These are phyloP conservation scores for Diaporthe longicolla DNA, from an alignment of 2,329 filamentous ascomycete species.

Conservation along the genomic window DNA sequence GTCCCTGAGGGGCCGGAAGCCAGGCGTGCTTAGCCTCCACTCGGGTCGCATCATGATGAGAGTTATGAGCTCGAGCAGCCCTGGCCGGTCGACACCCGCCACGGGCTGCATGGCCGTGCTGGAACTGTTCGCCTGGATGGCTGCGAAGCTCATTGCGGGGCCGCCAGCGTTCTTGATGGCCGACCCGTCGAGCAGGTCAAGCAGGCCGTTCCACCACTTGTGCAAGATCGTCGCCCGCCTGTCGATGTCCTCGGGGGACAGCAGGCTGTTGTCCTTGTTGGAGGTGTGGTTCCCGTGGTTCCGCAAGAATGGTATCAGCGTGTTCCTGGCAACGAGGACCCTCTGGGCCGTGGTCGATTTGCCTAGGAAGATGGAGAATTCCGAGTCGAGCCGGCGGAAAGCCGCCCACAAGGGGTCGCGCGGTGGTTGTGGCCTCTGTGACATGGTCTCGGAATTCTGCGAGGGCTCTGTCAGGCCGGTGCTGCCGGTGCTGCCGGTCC, in stretches of 20 bases:
- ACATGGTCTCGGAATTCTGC: slow-evolving; percentile 40
- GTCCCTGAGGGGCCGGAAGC: slow-evolving; percentile 73
- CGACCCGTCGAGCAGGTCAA: slow-evolving; percentile 85
- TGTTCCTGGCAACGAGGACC: slow-evolving; percentile 79
- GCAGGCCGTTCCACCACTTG: slow-evolving; percentile 89
- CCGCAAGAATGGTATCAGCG: slow-evolving; percentile 82
- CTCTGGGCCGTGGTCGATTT: slow-evolving; percentile 80
- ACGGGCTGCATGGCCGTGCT: slow-evolving; percentile 77
- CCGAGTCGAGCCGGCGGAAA: slow-evolving; percentile 68
- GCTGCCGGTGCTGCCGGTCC: slow-evolving; percentile 39
- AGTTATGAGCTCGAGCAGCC: slow-evolving; percentile 82
- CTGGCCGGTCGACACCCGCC: slow-evolving; percentile 85
- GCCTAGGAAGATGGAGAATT: slow-evolving; percentile 71
- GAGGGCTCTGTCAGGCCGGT: slow-evolving; percentile 42
- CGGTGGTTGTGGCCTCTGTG: slow-evolving; percentile 42
- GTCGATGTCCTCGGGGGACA: slow-evolving; percentile 87
- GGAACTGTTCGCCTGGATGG: slow-evolving; percentile 43
- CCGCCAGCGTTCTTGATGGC: slow-evolving; percentile 46
- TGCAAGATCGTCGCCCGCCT: slow-evolving; percentile 84
- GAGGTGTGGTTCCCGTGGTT: slow-evolving; percentile 78
- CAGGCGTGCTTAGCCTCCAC: slow-evolving; percentile 82
- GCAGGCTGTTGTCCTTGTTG: slow-evolving; percentile 61
- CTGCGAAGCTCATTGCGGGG: slow-evolving; percentile 42
- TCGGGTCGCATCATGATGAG: slow-evolving; percentile 90
- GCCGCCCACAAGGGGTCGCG: slow-evolving; percentile 69